Evolutionary conservation across 2,329 filamentous ascomycete species (phyloP).

Genomic region (Colletotrichum liaoningense): DNA sequence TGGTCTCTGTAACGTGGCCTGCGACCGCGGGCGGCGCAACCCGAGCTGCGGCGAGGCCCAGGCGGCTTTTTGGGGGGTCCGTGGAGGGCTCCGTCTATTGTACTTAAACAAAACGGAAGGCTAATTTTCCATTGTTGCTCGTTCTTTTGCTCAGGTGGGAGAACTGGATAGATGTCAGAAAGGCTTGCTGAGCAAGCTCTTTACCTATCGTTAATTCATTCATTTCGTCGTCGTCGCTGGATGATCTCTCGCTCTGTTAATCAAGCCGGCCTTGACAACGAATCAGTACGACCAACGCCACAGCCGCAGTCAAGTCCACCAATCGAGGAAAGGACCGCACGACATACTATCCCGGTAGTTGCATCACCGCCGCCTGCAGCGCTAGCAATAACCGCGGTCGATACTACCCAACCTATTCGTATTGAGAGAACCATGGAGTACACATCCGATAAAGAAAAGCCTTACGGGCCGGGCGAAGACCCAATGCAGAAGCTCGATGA

Average conservation of each 20-base stretch:
- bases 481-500: conserved; percentile 8
- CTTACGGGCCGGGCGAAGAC: neutral
- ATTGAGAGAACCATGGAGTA: conserved; percentile 4
- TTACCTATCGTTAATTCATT: neutral
- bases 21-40: neutral
- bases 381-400: neutral
- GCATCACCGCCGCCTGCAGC: neutral
- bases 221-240: neutral
- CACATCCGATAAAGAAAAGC: conserved; percentile 17
- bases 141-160: neutral
- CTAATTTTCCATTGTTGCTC: neutral
- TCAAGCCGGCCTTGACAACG: neutral
- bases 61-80: neutral
- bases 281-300: neutral
- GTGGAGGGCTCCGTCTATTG: neutral
- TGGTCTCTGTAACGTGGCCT: conserved; percentile 10
- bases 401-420: neutral
- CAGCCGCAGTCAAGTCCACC: neutral
- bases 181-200: neutral
- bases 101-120: neutral
- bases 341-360: neutral
- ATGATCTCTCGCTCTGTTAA: neutral
- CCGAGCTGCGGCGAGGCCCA: conserved; percentile 4
- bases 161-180: neutral
- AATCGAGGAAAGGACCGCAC: neutral